These are phyloP conservation scores for Fraxinus nigra DNA, from an alignment of 305 asterid species.

Conservation along the genomic window DNA sequence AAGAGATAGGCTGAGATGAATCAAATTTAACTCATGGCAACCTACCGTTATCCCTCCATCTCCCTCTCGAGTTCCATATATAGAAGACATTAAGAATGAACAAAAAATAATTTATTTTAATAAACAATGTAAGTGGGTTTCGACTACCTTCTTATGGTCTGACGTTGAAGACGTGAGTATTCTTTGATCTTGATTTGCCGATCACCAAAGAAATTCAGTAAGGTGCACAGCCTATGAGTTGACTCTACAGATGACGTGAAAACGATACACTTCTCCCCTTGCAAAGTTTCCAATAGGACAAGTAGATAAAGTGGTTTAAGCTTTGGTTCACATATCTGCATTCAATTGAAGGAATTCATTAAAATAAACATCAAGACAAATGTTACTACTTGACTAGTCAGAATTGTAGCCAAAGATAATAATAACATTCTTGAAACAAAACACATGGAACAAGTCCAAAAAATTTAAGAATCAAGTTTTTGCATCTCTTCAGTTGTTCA, in stretches of 20 bases:
- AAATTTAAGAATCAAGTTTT: neutral
- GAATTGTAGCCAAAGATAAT: neutral
- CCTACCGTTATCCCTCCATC: neutral
- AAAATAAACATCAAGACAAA: neutral
- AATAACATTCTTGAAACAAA: neutral
- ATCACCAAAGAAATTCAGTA: slow-evolving; percentile 58
- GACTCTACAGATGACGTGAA: slow-evolving; percentile 85
- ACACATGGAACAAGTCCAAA: neutral
- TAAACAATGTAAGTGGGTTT: neutral
- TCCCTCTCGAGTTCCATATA: neutral
- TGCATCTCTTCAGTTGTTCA: neutral
- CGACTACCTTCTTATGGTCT: slow-evolving; percentile 65
- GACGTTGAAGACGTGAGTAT: slow-evolving; percentile 85
- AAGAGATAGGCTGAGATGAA: neutral
- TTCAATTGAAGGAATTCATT: slow-evolving; percentile 13
- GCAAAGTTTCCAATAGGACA: slow-evolving; percentile 63
- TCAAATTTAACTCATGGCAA: neutral
- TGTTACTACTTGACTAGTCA: neutral
- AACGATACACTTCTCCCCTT: slow-evolving; percentile 76
- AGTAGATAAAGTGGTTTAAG: slow-evolving; percentile 77
- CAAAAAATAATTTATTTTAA: neutral
- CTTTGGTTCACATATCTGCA: slow-evolving; percentile 75
- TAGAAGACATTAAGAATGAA: neutral
- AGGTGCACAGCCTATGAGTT: slow-evolving; percentile 68
- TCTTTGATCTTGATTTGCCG: slow-evolving; percentile 62